A percentile compares a stretch with the other conserved stretches of the same genome.
Evolutionary conservation across 257 asterid species (phyloP).

Genomic region (Salvia hispanica): DNA sequence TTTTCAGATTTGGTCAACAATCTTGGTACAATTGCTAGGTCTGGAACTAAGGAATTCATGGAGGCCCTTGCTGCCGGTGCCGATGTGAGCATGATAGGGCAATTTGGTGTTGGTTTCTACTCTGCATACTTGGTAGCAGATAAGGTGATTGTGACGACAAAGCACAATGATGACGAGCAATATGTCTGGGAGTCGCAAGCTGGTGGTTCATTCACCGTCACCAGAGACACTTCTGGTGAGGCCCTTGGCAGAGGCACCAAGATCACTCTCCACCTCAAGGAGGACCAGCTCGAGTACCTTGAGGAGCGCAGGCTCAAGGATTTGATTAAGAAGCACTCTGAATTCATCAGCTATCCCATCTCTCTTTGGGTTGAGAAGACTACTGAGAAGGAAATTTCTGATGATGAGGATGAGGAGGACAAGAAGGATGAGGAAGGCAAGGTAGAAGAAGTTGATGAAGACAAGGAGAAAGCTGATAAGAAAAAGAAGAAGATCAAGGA

Average conservation of each 20-base stretch:
- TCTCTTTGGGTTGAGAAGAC: conserved; percentile 67
- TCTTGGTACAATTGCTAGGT: conserved; percentile 69
- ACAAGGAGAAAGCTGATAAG: conserved; percentile 61
- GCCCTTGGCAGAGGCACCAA: conserved; percentile 60
- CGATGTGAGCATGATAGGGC: conserved; percentile 79
- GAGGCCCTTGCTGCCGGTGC: conserved; percentile 75
- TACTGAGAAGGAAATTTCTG: conserved; percentile 64
- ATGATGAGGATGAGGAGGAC: conserved; percentile 72
- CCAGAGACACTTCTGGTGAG: conserved; percentile 62
- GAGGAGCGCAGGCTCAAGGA: conserved; percentile 72
- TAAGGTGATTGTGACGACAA: conserved; percentile 62
- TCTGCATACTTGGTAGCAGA: conserved; percentile 70
- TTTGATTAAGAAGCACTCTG: conserved; percentile 68
- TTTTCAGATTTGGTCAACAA: conserved; percentile 71
- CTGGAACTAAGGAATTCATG: conserved; percentile 74
- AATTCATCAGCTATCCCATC: conserved; percentile 68
- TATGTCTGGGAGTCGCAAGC: conserved; percentile 79
- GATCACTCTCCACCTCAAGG: conserved; percentile 58
- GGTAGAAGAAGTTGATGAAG: conserved; percentile 68
- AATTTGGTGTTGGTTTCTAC: conserved; percentile 71
- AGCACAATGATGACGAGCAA: conserved; percentile 66
- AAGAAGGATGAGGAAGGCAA: conserved; percentile 68
- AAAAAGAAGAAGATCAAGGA: conserved; percentile 65
- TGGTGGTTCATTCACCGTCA: conserved; percentile 67
- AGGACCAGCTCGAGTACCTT: conserved; percentile 71